Evolutionary conservation across 2,329 filamentous ascomycete genomes (phyloP), one percentile per base, ranked within the genome.

Genomic region (Endothia cerciana): DNA sequence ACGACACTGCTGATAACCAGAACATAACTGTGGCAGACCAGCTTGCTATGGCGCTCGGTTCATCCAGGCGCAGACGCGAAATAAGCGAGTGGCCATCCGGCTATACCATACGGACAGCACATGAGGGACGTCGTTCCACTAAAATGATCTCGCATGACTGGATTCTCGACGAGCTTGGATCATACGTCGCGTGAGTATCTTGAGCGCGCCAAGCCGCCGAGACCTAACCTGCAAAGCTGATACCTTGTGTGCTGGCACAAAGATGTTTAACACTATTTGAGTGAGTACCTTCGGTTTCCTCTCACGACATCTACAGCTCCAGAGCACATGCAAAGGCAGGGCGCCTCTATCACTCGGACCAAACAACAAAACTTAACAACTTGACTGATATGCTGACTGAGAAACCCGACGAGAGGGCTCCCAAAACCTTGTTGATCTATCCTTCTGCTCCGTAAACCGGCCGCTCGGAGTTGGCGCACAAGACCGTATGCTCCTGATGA

Each of bases 261-360:
- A 43, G 91, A 94, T n/a, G n/a, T n/a, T n/a, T n/a, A 74, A 94
- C 90, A 47, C 82, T 85, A 0, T 94, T 85, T 77, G 87, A 91
- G 64, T 58, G 49, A 28, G 51, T 65, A 7, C 22, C 25, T 17
- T 3, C 15, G n/a, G 4, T 28, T 28, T 22, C 13, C n/a, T 45
- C 22, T 5, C 8, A 25, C 13, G 7, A 53, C 6, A 4, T 19
- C 25, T 15, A n/a, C 3, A 5, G 22, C 4, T 45, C 3, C 15
- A 22, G 41, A 45, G 41, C 7, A 22, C 19, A 10, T 45, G 41
- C 19, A 22, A 7, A 10, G 41, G 19, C 41, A n/a, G n/a, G 17
- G n/a, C 41, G n/a, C 4, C 8, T n/a, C 41, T 8, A 6, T 45
- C 41, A 19, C 41, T 8, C 8, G 3, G 19, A 45, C 2, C 7